These are phyloP conservation scores for Sclerotinia minor DNA, from an alignment of 2,329 filamentous ascomycete genomes.

Conservation along the genomic window DNA sequence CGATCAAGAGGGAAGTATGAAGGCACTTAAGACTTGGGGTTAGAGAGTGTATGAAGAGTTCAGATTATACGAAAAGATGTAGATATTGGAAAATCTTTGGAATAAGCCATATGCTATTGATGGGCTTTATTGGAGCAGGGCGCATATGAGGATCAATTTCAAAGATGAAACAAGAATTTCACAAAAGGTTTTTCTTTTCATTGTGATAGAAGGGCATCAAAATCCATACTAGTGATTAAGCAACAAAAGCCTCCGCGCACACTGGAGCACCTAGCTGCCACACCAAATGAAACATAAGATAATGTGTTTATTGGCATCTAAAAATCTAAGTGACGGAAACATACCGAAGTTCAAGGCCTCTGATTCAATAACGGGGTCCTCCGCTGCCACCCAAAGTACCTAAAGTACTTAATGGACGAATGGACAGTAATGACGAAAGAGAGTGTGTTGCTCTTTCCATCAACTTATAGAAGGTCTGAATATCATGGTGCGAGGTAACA, in stretches of 20 bases:
- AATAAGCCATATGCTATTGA: neutral
- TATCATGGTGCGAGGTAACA: neutral
- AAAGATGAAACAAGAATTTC: neutral
- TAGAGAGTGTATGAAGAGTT: slow-evolving; percentile 23
- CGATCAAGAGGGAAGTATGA: slow-evolving; percentile 80
- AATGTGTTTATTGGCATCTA: neutral
- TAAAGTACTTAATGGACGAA: neutral
- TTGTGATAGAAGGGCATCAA: neutral
- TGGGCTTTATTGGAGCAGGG: slow-evolving; percentile 13
- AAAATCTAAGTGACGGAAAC: neutral
- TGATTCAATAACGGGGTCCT: neutral
- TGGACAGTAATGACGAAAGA: neutral
- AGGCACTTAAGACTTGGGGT: slow-evolving; percentile 43
- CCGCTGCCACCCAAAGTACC: neutral
- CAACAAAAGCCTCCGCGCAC: neutral
- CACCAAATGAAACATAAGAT: neutral
- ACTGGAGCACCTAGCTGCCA: neutral
- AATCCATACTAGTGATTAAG: neutral
- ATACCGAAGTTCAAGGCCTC: neutral
- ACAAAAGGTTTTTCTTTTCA: neutral
- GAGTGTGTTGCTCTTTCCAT: neutral
- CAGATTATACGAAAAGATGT: neutral
- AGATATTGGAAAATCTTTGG: slow-evolving; percentile 5
- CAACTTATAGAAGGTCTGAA: neutral
- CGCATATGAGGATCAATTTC: slow-evolving; percentile 2